Evolutionary conservation across 202 grass and related monocot genomes (phyloP).

Genomic region (Eragrostis tef): DNA sequence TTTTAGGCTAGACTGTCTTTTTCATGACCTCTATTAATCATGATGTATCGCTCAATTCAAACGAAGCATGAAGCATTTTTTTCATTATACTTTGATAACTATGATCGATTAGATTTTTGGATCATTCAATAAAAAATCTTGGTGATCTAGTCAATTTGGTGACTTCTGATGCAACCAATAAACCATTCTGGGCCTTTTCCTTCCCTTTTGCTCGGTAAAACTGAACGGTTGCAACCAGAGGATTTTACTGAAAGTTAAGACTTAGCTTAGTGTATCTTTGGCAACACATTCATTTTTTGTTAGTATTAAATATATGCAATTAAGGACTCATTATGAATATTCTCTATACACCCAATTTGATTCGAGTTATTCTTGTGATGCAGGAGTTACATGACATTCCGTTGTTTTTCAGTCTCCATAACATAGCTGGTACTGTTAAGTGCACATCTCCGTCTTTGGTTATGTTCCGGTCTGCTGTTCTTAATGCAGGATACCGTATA

Average conservation of each 20-base stretch:
- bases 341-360: constrained; percentile 13
- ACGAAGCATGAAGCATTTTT: constrained; percentile 23
- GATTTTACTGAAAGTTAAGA: constrained; percentile 20
- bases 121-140: not conserved
- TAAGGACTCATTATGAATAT: constrained; percentile 21
- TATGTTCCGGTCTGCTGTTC: constrained; percentile 84
- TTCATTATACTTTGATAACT: not conserved
- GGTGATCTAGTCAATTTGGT: not conserved
- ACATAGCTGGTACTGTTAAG: constrained; percentile 83
- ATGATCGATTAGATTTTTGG: constrained; percentile 1
- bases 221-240: not conserved
- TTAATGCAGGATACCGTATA: constrained; percentile 91
- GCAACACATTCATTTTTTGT: not conserved
- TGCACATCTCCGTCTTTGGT: constrained; percentile 79
- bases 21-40: constrained; percentile 21
- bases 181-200: constrained; percentile 6
- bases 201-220: constrained; percentile 26
- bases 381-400: constrained; percentile 88
- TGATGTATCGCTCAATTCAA: constrained; percentile 9
- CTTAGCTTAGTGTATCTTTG: constrained; percentile 33
- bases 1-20: constrained; percentile 8
- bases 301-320: not conserved
- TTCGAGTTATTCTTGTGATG: constrained; percentile 46
- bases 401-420: constrained; percentile 95
- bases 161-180: not conserved